Evolutionary conservation across 306 rosid genomes (phyloP), one percentile per base, ranked within the genome.

Genomic region (Abrus precatorius): DNA sequence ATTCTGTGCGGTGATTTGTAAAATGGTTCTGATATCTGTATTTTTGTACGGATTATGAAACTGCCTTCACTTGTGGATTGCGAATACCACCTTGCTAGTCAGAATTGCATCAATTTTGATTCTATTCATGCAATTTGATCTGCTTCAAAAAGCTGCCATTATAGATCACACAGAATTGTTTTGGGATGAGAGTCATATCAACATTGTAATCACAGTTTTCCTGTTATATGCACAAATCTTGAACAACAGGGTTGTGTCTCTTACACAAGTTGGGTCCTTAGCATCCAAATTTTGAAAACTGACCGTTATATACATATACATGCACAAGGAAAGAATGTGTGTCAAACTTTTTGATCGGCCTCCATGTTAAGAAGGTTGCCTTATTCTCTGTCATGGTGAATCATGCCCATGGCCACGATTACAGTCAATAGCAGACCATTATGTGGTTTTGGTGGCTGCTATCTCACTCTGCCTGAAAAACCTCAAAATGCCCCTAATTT

Each of bases 51-150:
- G 52, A 32, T 10, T 68, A 9, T 28, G 36, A 50, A 68, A 54
- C 9, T 27, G 72, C 12, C 70, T 69, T 72, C 64, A 71, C 13
- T 70, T 34, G 36, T 34, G 32, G 36, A 56, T 67, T 57, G 9
- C 44, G 52, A 45, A 29, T 81, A 20, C 43, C 5, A 6, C 12
- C 9, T 9, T 55, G 61, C 11, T 20, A 9, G 50, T 3, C 38
- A 66, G 44, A 72, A 48, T 30, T 55, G 9, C 47, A 27, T 20
- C 2, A 65, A 45, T 81, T 3, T 44, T 41, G 41, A 14, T 64
- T 40, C 33, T 38, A 34, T 40, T 69, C 12, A 2, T 45, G 14
- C 34, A 1, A 29, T 69, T 29, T 29, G 27, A 68, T 68, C 56
- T 5, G 1, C 27, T 67, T 27, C 38, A 27, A 8, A 28, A 44